Evolutionary conservation across 768 basidiomycete genomes (phyloP), one percentile per base, ranked within the genome.

Genomic region (Coprinopsis sp.): DNA sequence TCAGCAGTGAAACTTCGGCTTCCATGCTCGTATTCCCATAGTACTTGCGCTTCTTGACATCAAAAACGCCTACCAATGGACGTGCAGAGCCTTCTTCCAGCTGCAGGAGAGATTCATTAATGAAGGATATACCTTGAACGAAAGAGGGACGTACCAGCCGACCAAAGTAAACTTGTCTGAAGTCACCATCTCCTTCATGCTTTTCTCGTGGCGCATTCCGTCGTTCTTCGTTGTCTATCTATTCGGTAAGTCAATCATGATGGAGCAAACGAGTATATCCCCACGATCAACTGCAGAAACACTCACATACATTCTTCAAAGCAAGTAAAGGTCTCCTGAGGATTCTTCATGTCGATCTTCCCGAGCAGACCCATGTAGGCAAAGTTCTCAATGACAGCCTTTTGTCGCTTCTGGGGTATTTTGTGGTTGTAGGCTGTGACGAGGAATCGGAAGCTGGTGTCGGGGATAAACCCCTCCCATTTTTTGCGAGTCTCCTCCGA

Each of bases 1-100:
- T 98, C 22, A 98, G 65, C 36, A 99, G 69, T 1, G 92, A 94
- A 38, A 97, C 84, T 62, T 97, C 93, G 0, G 95, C 82, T 55
- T 96, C 94, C 96, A 99, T 99, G 56, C 89, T 90, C 0, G 96
- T 99, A 54, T 94, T 99, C 3, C 96, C 96, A 62, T 82, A 97
- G 59, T 88, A 98, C 12, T 70, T 69, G 7, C 96, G 77, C 55
- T 91, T 90, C 64, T 96, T 98, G 39, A 99, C 86, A 50, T 90
- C 84, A 50, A 91, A 95, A 44, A 68, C 76, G 38, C 68, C 64
- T 38, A 91, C 73, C 27, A 94, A 70, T 2, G 69, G 59, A 4
- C 95, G 79, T 0, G 89, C 87, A 22, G 75, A 71, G 12, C 85
- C 84, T 57, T 84, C 76, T 50, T 69, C 87, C 77, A 69, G 49